Evolutionary conservation across 805 yeast species (phyloP), one percentile per base, ranked within the genome.

Genomic region (Suhomyces emberorum): DNA sequence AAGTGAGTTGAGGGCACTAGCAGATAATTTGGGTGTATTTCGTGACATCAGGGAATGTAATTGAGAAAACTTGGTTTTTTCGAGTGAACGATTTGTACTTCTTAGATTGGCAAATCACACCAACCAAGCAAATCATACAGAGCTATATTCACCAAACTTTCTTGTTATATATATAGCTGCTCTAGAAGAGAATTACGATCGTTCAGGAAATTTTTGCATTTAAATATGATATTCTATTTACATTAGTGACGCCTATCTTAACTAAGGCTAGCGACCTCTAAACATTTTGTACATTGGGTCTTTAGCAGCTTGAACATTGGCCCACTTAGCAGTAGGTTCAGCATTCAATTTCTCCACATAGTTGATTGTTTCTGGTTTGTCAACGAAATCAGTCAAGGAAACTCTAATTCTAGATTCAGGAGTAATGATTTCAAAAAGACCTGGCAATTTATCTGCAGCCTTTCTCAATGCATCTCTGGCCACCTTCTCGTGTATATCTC

Each of bases 381-480:
- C 73, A 35, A 66, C 64, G 37, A 81, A 78, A 21, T 71, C 55
- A 30, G 75, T 72, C 40, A 85, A 65, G 15, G 96, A 87, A 10
- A 82, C 81, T 65, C 95, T 80, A 22, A 88, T 77, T 40, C 76
- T 64, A 26, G 84, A 71, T 16, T 74, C 73, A 47, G 63, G 70
- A 37, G 77, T 78, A 28, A 91, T 78, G 53, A 91, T 83, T 64
- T 91, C 98, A 64, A 82, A 89, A 32, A 79, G 74, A 11, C 98
- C 98, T 0, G 98, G 98, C 39, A 93, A 73, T 57, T 91, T 91
- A 44, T 81, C 88, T 28, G 91, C 83, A 4, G 96, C 96, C 59
- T 88, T 84, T 59, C 95, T 76, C 51, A 83, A 75, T 0, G 95
- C 93, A 50, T 91, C 96, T 49, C 85, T 77, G 17, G 96, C 98